Evolutionary conservation across 371 early-diverging fungal genomes (phyloP).

Genomic region (Capillidium rhysosporum): DNA sequence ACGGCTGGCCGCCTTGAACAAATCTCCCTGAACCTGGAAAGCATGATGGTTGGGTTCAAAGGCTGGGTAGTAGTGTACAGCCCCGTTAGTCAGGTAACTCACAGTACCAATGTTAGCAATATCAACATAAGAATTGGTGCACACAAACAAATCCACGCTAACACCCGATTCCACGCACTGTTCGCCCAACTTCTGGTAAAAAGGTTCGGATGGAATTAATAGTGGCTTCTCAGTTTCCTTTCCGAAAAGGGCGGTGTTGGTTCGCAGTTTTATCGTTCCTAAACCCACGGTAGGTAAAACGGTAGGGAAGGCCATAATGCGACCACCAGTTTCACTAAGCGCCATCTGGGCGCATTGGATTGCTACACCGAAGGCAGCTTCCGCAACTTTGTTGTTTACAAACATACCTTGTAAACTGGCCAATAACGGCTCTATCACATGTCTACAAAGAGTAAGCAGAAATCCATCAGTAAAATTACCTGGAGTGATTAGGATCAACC

Average conservation of each 20-base stretch:
- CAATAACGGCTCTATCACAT: constrained; percentile 57
- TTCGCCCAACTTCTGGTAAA: constrained; percentile 62
- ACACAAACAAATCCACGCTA: constrained; percentile 69
- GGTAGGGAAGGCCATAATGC: constrained; percentile 63
- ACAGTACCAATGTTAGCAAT: constrained; percentile 57
- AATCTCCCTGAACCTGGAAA: constrained; percentile 34
- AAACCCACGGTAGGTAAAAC: constrained; percentile 69
- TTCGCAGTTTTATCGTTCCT: constrained; percentile 61
- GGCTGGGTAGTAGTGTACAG: constrained; percentile 49
- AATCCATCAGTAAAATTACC: not conserved
- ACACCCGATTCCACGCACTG: constrained; percentile 59
- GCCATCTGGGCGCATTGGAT: constrained; percentile 50
- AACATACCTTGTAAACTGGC: constrained; percentile 63
- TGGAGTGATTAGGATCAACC: constrained; percentile 42
- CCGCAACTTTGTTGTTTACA: constrained; percentile 41
- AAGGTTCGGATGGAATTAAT: constrained; percentile 64
- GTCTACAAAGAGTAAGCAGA: constrained; percentile 13
- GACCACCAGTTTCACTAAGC: constrained; percentile 67
- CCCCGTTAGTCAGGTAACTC: constrained; percentile 75
- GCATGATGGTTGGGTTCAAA: constrained; percentile 52
- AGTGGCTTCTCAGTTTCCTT: constrained; percentile 79
- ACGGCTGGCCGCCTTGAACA: constrained; percentile 45
- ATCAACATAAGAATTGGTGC: constrained; percentile 73
- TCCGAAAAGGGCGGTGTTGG: constrained; percentile 65
- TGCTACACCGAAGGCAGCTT: constrained; percentile 71